Evolutionary conservation across 768 basidiomycete genomes (phyloP).

Genomic region (Leucosporidium yakuticum): DNA sequence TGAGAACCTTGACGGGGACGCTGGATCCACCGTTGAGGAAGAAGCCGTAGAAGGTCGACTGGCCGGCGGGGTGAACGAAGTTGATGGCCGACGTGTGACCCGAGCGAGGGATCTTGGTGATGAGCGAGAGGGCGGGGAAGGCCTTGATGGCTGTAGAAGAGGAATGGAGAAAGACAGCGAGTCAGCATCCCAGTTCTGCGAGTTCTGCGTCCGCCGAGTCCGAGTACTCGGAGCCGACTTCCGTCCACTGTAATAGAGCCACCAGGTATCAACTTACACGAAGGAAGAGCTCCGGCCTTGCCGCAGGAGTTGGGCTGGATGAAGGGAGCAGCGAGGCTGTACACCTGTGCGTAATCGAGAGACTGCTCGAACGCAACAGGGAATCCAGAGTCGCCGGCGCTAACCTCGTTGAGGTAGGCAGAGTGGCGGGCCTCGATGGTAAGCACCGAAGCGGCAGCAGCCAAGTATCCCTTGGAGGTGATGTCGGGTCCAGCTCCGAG

Average conservation of each 20-base stretch:
- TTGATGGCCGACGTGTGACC: conserved; percentile 21
- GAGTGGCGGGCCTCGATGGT: conserved; percentile 21
- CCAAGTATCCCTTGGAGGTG: conserved; percentile 13
- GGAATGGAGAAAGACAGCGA: too few relatives aligned
- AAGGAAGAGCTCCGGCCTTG: neutral
- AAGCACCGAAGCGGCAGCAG: conserved; percentile 19
- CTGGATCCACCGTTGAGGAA: conserved; percentile 12
- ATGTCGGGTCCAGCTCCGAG: conserved; percentile 22
- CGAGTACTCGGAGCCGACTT: too few relatives aligned
- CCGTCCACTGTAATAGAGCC: too few relatives aligned
- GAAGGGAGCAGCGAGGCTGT: conserved; percentile 19
- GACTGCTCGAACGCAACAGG: conserved; percentile 13
- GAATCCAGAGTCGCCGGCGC: conserved; percentile 8
- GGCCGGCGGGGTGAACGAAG: conserved; percentile 4
- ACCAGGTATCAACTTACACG: too few relatives aligned
- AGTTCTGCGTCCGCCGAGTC: neutral
- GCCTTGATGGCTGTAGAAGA: conserved; percentile 1
- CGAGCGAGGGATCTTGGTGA: conserved; percentile 10
- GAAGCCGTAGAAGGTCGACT: conserved; percentile 11
- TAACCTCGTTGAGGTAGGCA: conserved; percentile 2
- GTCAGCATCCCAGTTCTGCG: neutral
- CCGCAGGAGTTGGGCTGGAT: conserved; percentile 8
- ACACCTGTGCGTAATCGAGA: conserved; percentile 21
- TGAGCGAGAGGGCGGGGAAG: conserved; percentile 10
- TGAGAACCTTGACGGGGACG: too few relatives aligned